Percentiles rank a stretch among this genome's conserved stretches.
Conservation (phyloP, 306 rosid genomes). For the Trifolium subterraneum region DNA sequence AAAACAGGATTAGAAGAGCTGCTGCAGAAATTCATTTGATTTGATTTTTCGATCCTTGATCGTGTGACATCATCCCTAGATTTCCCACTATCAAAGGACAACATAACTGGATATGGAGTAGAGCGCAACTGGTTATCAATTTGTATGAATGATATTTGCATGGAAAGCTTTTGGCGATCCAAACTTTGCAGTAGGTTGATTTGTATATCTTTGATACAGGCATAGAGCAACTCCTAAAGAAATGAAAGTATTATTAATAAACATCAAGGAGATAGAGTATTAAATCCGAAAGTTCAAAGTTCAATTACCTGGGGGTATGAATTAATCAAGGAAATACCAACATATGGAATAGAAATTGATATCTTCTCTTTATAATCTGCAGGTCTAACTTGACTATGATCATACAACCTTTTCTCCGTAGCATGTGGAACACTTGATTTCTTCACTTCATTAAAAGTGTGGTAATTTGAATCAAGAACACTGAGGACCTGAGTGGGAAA, state of each 20-base stretch:
- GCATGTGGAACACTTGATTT: conserved; percentile 47
- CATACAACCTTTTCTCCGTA: conserved; percentile 56
- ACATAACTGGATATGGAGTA: conserved; percentile 87
- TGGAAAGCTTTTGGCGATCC: conserved; percentile 78
- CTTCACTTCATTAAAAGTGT: conserved; percentile 56
- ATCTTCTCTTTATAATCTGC: conserved; percentile 73
- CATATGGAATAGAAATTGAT: conserved; percentile 64
- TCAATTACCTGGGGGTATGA: conserved; percentile 71
- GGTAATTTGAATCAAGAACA: conserved; percentile 82
- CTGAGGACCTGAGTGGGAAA: conserved; percentile 67
- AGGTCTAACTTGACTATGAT: conserved; percentile 61
- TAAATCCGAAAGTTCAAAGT: conserved; percentile 25
- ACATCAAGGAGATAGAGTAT: conserved; percentile 30
- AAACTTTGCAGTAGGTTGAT: conserved; percentile 78
- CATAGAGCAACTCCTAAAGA: conserved; percentile 85
- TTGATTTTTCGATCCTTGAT: conserved; percentile 51
- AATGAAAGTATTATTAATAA: conserved; percentile 36
- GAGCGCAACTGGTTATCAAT: conserved; percentile 90
- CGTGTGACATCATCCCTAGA: conserved; percentile 52
- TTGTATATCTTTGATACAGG: conserved; percentile 65
- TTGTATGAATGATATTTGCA: conserved; percentile 73
- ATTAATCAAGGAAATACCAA: conserved; percentile 84
- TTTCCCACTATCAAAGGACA: conserved; percentile 73
- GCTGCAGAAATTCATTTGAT: conserved; percentile 51
- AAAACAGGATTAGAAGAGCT: conserved; percentile 65